Conservation (phyloP, 2,329 filamentous ascomycete genomes). For the Aspergillus fructus region DNA sequence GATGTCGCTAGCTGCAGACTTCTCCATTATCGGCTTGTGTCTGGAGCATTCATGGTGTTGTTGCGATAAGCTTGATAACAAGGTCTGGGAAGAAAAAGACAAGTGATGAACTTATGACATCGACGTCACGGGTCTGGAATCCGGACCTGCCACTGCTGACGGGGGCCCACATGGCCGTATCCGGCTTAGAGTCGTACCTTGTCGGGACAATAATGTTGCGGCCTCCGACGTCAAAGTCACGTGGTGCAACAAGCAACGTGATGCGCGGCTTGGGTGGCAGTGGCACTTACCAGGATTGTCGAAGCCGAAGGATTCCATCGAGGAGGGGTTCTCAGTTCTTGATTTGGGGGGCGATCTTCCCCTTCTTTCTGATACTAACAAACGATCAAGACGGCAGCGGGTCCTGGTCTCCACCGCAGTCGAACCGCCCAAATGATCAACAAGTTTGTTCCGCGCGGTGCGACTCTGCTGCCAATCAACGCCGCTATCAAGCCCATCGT, state of each 20-base stretch:
- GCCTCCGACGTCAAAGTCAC: neutral
- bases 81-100: neutral
- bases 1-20: conserved; percentile 40
- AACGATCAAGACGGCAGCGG: neutral
- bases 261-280: no score
- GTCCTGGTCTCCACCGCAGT: neutral
- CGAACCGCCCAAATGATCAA: conserved; percentile 5
- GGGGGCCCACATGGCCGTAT: neutral
- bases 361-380: neutral
- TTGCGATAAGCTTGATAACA: neutral
- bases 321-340: neutral
- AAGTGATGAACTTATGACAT: conserved; percentile 11
- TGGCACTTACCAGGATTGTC: neutral
- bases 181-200: neutral
- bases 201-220: neutral
- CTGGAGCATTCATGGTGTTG: conserved; percentile 30
- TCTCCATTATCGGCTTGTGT: conserved; percentile 19
- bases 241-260: neutral
- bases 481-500: neutral
- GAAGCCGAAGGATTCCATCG: neutral
- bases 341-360: neutral
- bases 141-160: neutral
- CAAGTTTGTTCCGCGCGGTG: conserved; percentile 2
- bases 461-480: conserved; percentile 8
- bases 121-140: conserved; percentile 13